Evolutionary conservation across 2,329 filamentous ascomycete genomes (phyloP).

Genomic region (Ceratocystiopsis minuta): DNA sequence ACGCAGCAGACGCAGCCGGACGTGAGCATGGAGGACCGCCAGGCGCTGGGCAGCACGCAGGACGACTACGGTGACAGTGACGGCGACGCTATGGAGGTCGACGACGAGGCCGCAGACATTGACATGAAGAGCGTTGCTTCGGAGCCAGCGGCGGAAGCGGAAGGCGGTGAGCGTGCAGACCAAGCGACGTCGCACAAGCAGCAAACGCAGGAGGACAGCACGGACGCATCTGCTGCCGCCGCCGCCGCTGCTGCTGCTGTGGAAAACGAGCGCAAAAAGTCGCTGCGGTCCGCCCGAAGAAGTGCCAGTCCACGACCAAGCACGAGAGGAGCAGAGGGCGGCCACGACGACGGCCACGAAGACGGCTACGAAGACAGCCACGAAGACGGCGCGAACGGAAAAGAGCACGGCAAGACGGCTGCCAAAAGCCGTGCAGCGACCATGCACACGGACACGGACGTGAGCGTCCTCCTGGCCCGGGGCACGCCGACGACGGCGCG

Average conservation of each 20-base stretch:
- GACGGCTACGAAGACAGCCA: too few relatives aligned
- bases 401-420: background rate
- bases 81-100: constrained; percentile 7
- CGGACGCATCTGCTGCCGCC: background rate
- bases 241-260: background rate
- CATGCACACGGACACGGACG: constrained; percentile 6
- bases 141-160: background rate
- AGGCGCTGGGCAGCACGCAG: background rate
- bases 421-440: background rate
- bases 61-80: background rate
- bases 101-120: constrained; percentile 6
- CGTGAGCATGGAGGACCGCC: background rate
- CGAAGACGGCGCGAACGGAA: too few relatives aligned
- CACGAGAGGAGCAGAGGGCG: too few relatives aligned
- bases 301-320: constrained; percentile 3
- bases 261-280: constrained; percentile 6
- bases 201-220: background rate
- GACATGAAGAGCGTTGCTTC: constrained; percentile 7
- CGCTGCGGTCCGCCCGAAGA: constrained; percentile 5
- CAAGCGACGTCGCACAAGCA: background rate
- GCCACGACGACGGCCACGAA: too few relatives aligned
- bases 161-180: background rate
- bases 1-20: background rate
- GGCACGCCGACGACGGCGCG: constrained; percentile 1
- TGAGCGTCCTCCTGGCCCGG: constrained; percentile 12